Conservation (phyloP, 768 basidiomycete species). For the Tephrocybe sp. region DNA sequence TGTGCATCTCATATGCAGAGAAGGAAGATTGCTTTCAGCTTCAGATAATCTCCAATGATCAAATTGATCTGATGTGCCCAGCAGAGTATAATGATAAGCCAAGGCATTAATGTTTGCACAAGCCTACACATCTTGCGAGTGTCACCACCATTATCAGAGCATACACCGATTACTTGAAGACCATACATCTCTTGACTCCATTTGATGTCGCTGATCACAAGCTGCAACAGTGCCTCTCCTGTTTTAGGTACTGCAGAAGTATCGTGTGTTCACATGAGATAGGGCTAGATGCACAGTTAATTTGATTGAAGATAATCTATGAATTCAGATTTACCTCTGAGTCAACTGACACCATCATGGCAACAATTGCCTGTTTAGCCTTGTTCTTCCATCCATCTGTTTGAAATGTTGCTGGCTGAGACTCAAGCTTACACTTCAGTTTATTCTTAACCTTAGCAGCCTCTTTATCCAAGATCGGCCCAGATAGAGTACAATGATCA, state of each 20-base stretch:
- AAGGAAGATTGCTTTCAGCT: conserved; percentile 13
- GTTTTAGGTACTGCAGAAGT: conserved; percentile 20
- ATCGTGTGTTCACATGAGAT: conserved; percentile 21
- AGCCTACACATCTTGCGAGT: conserved; percentile 17
- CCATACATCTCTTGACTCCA: conserved; percentile 12
- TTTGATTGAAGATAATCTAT: neutral
- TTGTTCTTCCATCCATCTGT: conserved; percentile 32
- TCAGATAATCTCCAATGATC: conserved; percentile 33
- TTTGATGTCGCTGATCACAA: conserved; percentile 21
- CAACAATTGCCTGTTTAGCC: conserved; percentile 21
- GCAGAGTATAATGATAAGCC: conserved; percentile 20
- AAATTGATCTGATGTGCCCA: conserved; percentile 34
- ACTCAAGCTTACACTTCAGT: conserved; percentile 10
- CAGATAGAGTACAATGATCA: conserved; percentile 16
- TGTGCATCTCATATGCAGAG: conserved; percentile 18
- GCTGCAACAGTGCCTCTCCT: conserved; percentile 22
- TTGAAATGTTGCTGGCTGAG: conserved; percentile 20
- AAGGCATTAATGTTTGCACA: conserved; percentile 5
- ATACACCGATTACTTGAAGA: conserved; percentile 13
- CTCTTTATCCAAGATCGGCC: conserved; percentile 13
- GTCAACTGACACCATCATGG: conserved; percentile 24
- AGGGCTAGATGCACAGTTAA: conserved; percentile 9
- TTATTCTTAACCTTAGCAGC: conserved; percentile 12
- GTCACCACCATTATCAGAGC: conserved; percentile 24
- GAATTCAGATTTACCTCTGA: conserved; percentile 18